phyloP scores from a whole-genome alignment of 768 basidiomycete species.

The Boletus tomentosulus region DNA sequence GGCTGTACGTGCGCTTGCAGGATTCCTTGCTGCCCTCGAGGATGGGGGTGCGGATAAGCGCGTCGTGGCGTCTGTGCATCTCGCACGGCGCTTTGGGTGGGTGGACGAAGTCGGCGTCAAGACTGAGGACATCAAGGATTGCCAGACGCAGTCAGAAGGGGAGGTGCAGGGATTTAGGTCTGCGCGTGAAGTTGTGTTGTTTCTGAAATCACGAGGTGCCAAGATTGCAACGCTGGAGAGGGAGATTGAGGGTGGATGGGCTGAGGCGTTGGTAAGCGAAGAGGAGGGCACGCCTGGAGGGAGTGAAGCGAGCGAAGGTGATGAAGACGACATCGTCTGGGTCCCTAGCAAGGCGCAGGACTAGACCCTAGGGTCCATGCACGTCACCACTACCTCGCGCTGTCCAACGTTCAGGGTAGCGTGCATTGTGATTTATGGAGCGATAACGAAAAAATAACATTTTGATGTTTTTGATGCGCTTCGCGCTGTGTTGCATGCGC shows the following conservation, averaged over 20 bases:
- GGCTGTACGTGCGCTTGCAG: constrained; percentile 71
- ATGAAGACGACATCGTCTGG: constrained; percentile 34
- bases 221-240: constrained; percentile 51
- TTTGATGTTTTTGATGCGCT: background rate
- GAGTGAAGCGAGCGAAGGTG: constrained; percentile 23
- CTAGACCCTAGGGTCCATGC: constrained; percentile 12
- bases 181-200: constrained; percentile 68
- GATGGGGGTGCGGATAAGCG: constrained; percentile 41
- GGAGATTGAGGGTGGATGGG: constrained; percentile 66
- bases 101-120: constrained; percentile 29
- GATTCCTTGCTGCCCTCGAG: constrained; percentile 66
- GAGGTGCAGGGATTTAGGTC: constrained; percentile 51
- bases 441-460: background rate
- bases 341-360: constrained; percentile 17
- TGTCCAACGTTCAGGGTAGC: constrained; percentile 15
- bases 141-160: constrained; percentile 3
- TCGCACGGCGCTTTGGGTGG: constrained; percentile 42
- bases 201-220: constrained; percentile 68
- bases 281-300: constrained; percentile 24
- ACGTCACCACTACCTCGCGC: constrained; percentile 5
- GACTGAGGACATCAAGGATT: background rate
- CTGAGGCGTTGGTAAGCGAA: constrained; percentile 55
- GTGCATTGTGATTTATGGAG: constrained; percentile 9
- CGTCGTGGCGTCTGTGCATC: constrained; percentile 47
- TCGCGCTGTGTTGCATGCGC: background rate